Evolutionary conservation across 805 yeast species (phyloP), one percentile per base, ranked within the genome.

Genomic region (Kodamaea kakaduensis): DNA sequence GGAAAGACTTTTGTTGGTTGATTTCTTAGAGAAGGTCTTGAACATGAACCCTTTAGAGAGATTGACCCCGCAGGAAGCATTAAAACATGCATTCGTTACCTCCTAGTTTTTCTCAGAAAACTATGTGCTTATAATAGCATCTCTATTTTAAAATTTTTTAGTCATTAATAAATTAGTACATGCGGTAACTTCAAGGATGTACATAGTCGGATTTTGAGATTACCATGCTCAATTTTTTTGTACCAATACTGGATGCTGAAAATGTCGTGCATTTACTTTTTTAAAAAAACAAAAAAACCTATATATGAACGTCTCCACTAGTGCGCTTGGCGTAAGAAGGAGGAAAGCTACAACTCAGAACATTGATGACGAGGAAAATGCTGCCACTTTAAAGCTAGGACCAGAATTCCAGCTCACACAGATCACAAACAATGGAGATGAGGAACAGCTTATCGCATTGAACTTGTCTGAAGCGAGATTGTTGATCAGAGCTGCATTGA

Each of bases 1-100:
- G 34, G 86, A 85, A 45, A 68, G 97, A 31, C 71, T 69, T 32
- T 70, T 84, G 25, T 69, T 90, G 38, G 67, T 81, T 17, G 95
- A 90, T 56, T 86, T 93, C 48, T 67, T 93, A 32, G 59, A 68
- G 27, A 95, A 95, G 17, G 72, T 86, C 7, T 65, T 93, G 42
- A 85, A 82, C 45, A 59, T 87, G 50, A 89, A 90, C 57, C 98
- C 98, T 0, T 71, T 93, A 48, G 96, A 88, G 56, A 75, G 99
- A 48, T 84, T 96, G 83, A 86, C 97, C 0, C 98, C 98, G 9
- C 96, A 87, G 47, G 97, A 93, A 57, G 98, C 97, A 0, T 67
- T 81, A 10, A 67, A 76, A 57, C 98, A 93, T 61, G 97, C 97
- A 0, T 93, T 93, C 57, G 77, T 93, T 6, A 26, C 29, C 19